Evolutionary conservation across 805 yeast genomes (phyloP).

Genomic region (Starmera quercuum): DNA sequence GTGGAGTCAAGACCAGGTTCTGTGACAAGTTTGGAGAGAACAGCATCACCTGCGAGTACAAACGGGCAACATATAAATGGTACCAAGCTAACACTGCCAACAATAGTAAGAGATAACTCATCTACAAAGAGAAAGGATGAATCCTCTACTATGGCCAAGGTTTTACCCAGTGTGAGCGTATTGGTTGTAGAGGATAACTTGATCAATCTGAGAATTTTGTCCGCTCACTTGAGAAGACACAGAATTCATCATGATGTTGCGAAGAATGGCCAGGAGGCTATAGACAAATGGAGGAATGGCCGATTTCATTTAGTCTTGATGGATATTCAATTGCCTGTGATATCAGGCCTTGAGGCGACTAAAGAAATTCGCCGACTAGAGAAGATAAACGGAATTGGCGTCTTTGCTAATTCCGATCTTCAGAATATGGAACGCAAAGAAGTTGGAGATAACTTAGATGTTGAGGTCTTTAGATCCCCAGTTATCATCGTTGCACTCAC

Average conservation of each 20-base stretch:
- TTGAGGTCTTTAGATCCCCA: slow-evolving; percentile 71
- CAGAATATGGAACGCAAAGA: slow-evolving; percentile 15
- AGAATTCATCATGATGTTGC: slow-evolving; percentile 82
- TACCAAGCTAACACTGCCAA: background rate
- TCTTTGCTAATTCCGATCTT: slow-evolving; percentile 17
- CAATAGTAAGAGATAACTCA: background rate
- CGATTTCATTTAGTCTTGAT: slow-evolving; percentile 91
- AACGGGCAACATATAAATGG: background rate
- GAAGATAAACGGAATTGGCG: slow-evolving; percentile 69
- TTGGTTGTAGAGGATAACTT: slow-evolving; percentile 94
- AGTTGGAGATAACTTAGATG: slow-evolving; percentile 50
- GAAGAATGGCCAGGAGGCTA: slow-evolving; percentile 89
- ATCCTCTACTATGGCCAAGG: slow-evolving; percentile 37
- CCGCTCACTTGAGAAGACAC: slow-evolving; percentile 79
- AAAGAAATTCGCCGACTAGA: slow-evolving; percentile 85
- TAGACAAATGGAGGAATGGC: slow-evolving; percentile 90
- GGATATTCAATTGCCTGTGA: slow-evolving; percentile 96
- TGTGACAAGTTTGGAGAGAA: background rate
- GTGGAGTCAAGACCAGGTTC: background rate
- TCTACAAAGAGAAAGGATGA: slow-evolving; percentile 7
- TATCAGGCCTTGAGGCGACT: slow-evolving; percentile 94
- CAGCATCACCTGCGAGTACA: background rate
- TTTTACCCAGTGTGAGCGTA: slow-evolving; percentile 84
- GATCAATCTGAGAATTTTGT: slow-evolving; percentile 86
- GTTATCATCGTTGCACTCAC: slow-evolving; percentile 97